These are phyloP conservation scores for Kazachstania africana DNA, from an alignment of 805 yeast genomes.

Conservation along the genomic window DNA sequence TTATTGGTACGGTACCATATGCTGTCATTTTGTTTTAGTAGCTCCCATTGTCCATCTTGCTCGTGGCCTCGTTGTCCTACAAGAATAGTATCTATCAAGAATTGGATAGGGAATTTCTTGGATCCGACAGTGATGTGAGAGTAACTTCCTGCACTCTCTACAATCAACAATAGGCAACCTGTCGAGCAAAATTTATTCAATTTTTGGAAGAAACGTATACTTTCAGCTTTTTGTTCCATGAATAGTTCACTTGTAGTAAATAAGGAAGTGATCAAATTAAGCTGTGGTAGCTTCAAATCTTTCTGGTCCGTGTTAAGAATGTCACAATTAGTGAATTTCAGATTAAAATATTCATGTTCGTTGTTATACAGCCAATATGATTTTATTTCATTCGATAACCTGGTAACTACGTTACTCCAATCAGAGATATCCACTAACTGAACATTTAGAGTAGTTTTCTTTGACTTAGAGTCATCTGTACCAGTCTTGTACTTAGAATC, in stretches of 20 bases:
- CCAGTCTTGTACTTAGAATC: constrained; percentile 9
- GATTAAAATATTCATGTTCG: constrained; percentile 23
- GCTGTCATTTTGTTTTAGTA: constrained; percentile 56
- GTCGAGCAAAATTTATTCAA: constrained; percentile 38
- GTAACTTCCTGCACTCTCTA: constrained; percentile 86
- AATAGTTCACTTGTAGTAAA: constrained; percentile 86
- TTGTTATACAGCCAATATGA: constrained; percentile 41
- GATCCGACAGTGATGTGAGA: constrained; percentile 68
- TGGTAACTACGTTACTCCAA: constrained; percentile 48
- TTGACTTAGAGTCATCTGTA: constrained; percentile 1
- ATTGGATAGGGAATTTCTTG: constrained; percentile 73
- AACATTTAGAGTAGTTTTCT: constrained; percentile 29
- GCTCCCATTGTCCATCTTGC: constrained; percentile 53
- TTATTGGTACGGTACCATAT: constrained; percentile 63
- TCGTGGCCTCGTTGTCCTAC: constrained; percentile 35
- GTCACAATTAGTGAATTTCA: constrained; percentile 28
- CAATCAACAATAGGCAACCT: constrained; percentile 53
- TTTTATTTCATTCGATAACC: constrained; percentile 34
- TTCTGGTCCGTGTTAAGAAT: constrained; percentile 23
- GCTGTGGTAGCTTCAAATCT: constrained; percentile 15
- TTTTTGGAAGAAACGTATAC: constrained; percentile 47
- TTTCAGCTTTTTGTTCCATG: constrained; percentile 48
- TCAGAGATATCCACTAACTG: constrained; percentile 67
- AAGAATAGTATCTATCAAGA: constrained; percentile 61
- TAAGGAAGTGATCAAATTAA: constrained; percentile 53